These are phyloP conservation scores for Xylaria cubensis DNA, from an alignment of 495 filamentous ascomycete species.

Conservation along the genomic window DNA sequence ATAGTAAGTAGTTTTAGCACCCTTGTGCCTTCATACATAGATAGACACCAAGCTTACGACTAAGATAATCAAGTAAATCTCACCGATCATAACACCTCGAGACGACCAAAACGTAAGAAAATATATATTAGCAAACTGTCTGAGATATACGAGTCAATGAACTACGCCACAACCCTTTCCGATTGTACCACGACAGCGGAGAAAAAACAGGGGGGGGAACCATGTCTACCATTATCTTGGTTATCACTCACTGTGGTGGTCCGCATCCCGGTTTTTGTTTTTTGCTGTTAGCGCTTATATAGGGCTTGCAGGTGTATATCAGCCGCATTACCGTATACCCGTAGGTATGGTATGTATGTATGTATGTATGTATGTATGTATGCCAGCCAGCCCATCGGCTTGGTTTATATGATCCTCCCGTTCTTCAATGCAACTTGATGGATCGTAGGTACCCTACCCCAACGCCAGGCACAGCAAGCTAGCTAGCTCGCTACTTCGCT, in stretches of 20 bases:
- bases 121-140: neutral
- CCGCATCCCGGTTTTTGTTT: slow-evolving; percentile 1
- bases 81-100: neutral
- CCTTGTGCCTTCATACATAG: neutral
- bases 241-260: neutral
- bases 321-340: slow-evolving; percentile 11
- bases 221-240: neutral
- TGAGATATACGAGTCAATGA: neutral
- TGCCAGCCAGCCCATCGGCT: neutral
- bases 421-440: slow-evolving; percentile 10
- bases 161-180: neutral
- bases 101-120: no score
- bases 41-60: neutral
- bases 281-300: neutral
- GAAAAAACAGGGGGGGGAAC: neutral
- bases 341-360: no score
- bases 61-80: neutral
- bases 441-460: neutral
- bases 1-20: neutral
- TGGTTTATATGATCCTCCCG: slow-evolving; percentile 6
- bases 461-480: neutral
- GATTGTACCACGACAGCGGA: neutral
- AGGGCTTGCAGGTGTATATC: slow-evolving; percentile 10
- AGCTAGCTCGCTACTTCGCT: slow-evolving; percentile 7
- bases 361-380: no score